phyloP scores from a whole-genome alignment of 768 basidiomycete genomes.

The Collybia mongolica region DNA sequence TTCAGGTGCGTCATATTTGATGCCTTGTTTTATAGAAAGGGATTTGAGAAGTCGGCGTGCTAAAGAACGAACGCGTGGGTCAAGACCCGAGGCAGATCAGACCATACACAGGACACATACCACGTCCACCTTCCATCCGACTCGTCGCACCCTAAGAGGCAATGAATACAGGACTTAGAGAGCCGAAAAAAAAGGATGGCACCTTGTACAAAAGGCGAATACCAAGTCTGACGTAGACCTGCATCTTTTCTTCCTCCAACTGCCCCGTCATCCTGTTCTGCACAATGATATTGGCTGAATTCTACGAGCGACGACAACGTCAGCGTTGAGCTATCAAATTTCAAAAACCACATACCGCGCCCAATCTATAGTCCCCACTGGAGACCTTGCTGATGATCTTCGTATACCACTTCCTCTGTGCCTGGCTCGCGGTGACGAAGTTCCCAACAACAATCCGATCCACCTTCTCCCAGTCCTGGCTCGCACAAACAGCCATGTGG shows the following conservation, averaged over 20 bases:
- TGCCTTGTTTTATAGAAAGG: constrained; percentile 88
- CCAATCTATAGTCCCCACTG: constrained; percentile 83
- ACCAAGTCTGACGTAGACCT: constrained; percentile 86
- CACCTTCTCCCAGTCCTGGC: constrained; percentile 87
- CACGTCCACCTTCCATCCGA: constrained; percentile 86
- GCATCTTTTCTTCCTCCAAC: constrained; percentile 98
- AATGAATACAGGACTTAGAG: neutral
- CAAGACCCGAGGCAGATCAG: neutral
- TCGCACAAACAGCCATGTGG: constrained; percentile 95
- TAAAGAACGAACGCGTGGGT: constrained; percentile 22
- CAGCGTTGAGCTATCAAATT: neutral
- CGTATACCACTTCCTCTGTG: constrained; percentile 97
- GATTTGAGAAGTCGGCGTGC: constrained; percentile 85
- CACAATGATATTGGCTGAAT: constrained; percentile 97
- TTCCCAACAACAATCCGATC: constrained; percentile 90
- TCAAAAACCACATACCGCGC: constrained; percentile 61
- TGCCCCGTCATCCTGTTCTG: constrained; percentile 92
- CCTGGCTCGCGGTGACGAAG: constrained; percentile 92
- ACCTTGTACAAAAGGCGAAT: constrained; percentile 91
- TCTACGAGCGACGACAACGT: constrained; percentile 41
- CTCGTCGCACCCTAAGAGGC: constrained; percentile 67
- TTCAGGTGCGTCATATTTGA: constrained; percentile 87
- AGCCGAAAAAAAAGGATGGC: constrained; percentile 4
- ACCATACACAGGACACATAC: constrained; percentile 36
- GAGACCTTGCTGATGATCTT: constrained; percentile 86